phyloP scores from a whole-genome alignment of 208 protist genomes.

The Lotmaria passim region DNA sequence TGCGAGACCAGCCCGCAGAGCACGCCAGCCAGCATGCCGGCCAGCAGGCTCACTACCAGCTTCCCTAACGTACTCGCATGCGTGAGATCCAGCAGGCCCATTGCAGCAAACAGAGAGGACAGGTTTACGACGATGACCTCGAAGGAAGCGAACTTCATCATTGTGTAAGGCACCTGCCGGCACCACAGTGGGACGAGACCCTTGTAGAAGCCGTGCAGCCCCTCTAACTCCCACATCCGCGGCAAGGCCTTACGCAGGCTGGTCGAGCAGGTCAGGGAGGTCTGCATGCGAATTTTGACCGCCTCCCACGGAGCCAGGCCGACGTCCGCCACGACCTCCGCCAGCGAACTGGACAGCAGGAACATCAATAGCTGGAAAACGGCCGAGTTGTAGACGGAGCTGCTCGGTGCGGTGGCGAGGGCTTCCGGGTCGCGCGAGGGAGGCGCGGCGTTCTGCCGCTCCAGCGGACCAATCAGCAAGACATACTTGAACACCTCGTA shows the following conservation, averaged over 20 bases:
- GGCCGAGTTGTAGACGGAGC: neutral
- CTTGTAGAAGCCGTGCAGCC: conserved; percentile 81
- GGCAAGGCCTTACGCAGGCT: conserved; percentile 45
- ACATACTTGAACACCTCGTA: conserved; percentile 84
- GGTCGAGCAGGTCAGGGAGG: conserved; percentile 29
- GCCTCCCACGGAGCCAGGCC: conserved; percentile 75
- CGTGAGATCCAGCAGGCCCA: neutral
- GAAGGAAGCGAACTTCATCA: conserved; percentile 93
- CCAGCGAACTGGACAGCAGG: conserved; percentile 60
- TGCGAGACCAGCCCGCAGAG: conserved; percentile 94
- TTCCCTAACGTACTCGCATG: conserved; percentile 12
- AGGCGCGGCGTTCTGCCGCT: neutral
- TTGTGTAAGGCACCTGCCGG: conserved; percentile 95
- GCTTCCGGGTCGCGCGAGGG: neutral
- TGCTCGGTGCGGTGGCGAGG: too few relatives aligned
- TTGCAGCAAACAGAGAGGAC: conserved; percentile 1
- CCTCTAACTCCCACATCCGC: conserved; percentile 63
- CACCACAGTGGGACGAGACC: conserved; percentile 90
- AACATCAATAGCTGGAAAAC: conserved; percentile 43
- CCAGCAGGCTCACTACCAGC: conserved; percentile 36
- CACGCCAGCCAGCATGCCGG: conserved; percentile 92
- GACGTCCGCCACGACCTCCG: conserved; percentile 78
- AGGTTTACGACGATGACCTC: conserved; percentile 55
- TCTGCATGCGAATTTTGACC: conserved; percentile 85
- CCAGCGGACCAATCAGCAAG: conserved; percentile 16